phyloP scores from a whole-genome alignment of 352 stramenopile species.

The Phytophthora pinifolia region DNA sequence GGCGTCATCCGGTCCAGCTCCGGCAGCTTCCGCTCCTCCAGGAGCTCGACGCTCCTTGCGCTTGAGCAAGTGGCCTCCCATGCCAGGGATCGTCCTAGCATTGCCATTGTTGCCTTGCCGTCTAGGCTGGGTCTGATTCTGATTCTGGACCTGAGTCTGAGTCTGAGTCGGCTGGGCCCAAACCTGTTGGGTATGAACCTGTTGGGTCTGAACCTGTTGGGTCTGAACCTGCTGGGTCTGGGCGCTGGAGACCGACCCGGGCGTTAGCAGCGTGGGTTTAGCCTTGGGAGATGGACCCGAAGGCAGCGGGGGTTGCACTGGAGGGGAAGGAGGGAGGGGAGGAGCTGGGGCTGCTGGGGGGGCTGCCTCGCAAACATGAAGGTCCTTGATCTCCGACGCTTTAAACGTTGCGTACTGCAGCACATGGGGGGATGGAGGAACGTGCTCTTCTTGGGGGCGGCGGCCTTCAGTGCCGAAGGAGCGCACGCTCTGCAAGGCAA shows the following conservation, averaged over 20 bases:
- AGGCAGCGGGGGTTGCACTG: slow-evolving; percentile 27
- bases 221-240: slow-evolving; percentile 23
- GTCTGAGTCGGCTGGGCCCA: slow-evolving; percentile 3
- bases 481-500: slow-evolving; percentile 77
- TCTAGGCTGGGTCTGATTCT: slow-evolving; percentile 18
- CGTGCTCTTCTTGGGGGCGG: slow-evolving; percentile 68
- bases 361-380: slow-evolving; percentile 81
- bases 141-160: slow-evolving; percentile 4
- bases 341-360: slow-evolving; percentile 21
- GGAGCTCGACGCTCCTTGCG: slow-evolving; percentile 72
- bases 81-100: slow-evolving; percentile 69
- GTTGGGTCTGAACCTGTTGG: slow-evolving; percentile 10
- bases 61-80: slow-evolving; percentile 79
- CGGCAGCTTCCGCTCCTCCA: slow-evolving; percentile 22
- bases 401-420: slow-evolving; percentile 85
- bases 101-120: slow-evolving; percentile 23
- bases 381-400: slow-evolving; percentile 82
- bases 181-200: neutral
- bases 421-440: slow-evolving; percentile 72
- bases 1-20: slow-evolving; percentile 20
- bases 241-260: slow-evolving; percentile 46
- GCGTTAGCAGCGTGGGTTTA: slow-evolving; percentile 53
- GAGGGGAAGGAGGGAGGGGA: slow-evolving; percentile 10
- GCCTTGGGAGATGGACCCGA: slow-evolving; percentile 19
- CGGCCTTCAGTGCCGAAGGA: slow-evolving; percentile 85